Base-by-base conservation (phyloP, 2,329 filamentous ascomycete species). In the Acrocalymma vagum region DNA sequence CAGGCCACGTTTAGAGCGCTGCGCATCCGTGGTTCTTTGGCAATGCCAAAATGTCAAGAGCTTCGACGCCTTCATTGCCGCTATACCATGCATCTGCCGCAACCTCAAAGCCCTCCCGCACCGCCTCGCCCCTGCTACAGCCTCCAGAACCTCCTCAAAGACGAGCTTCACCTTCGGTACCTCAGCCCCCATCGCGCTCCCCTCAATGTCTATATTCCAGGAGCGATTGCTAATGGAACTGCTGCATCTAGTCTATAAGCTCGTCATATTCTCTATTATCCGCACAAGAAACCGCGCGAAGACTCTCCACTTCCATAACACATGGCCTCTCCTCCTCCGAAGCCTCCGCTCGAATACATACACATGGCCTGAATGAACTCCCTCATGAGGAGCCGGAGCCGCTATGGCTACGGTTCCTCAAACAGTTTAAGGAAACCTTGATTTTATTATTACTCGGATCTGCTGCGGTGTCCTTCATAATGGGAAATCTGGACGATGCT, bases 341-440 rank as follows among this genome's bases (percentile, higher is more conserved):
- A 71, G 94, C 92, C 23, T 79, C 91, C 45, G 82, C 86, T 40
- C 84, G 93, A 62, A 79, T 96, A 47, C 82, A 86, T 62, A 83
- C 87, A 51, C 84, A 94, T 74, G 94, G 94, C 21, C 85, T 88
- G 18, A 99, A 99, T 71, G 94, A 99, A 72, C 87, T 99, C 24
- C 90, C 94, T 5, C 90, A 95, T 69, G 92, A 97, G 45, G 86
- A 90, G 38, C 90, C 93, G 2, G 94, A 99, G 71, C 92, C 94
- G 8, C 75, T 99, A 42, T 99, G 94, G 91, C 74, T 96, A 38
- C 88, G 94, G 44, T 99, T 99, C 61, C 69, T 96, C 45, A 95
- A 95, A 71, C 94, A 99, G 64, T 99, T 99, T 69, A 91, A 95
- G 65, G 94, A 99, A 66, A 93, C 94, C 0, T 77, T 99, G 39